Conservation (phyloP, 495 filamentous ascomycete species). For the Apiosordaria backusii region DNA sequence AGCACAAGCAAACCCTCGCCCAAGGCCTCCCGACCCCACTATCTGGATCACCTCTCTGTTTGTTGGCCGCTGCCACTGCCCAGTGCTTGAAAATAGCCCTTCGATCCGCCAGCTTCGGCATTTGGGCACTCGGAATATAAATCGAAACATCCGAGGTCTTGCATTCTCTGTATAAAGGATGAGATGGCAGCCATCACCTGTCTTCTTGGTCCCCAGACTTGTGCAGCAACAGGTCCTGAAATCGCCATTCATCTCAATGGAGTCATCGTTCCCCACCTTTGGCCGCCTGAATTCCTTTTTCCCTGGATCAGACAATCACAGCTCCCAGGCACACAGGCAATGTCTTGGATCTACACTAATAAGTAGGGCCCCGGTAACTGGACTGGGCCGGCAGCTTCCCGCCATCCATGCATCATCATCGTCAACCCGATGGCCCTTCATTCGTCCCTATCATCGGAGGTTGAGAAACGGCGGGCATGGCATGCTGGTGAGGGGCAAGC, state of each 20-base stretch:
- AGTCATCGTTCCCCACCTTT: background rate
- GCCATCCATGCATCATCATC: background rate
- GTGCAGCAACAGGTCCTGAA: background rate
- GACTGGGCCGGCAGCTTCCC: background rate
- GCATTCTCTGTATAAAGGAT: background rate
- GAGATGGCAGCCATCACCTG: background rate
- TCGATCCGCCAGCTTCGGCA: background rate
- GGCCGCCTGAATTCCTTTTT: background rate
- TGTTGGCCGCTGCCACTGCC: background rate
- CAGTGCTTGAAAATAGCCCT: background rate
- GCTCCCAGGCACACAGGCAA: background rate
- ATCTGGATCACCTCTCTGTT: constrained; percentile 10
- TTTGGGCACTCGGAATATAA: background rate
- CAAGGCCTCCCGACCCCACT: constrained; percentile 15
- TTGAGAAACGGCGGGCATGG: background rate
- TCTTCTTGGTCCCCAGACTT: no score
- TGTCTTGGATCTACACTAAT: background rate
- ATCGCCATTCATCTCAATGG: background rate
- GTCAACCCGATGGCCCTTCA: background rate
- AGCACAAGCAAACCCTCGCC: constrained; percentile 3
- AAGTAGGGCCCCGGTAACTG: background rate
- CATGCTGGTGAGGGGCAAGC: constrained; percentile 12
- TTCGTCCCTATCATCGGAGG: background rate
- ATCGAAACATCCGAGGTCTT: constrained; percentile 1
- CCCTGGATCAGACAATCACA: background rate